Percentiles rank a stretch among this genome's conserved stretches.
Conservation (phyloP, 352 stramenopile species). For the Phytophthora crassamura region DNA sequence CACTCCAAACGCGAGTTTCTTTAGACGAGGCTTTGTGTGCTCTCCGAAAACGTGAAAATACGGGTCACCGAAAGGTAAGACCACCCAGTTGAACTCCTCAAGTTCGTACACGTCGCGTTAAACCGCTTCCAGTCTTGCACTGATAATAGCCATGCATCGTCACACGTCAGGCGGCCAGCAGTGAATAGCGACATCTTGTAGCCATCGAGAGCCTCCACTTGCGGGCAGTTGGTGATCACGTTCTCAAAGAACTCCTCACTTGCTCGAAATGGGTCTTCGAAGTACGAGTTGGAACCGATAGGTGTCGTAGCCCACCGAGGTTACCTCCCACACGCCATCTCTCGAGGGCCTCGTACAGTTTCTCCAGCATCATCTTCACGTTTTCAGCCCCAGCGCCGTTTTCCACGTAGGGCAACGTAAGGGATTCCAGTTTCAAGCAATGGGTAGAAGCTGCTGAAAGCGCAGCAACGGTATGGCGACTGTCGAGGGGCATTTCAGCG, state of each 20-base stretch:
- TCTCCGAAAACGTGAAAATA: slow-evolving; percentile 47
- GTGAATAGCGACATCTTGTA: slow-evolving; percentile 34
- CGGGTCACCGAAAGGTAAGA: slow-evolving; percentile 37
- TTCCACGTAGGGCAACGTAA: slow-evolving; percentile 24
- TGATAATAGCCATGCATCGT: slow-evolving; percentile 27
- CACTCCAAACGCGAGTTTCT: slow-evolving; percentile 35
- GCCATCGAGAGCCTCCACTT: slow-evolving; percentile 37
- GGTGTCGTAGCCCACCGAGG: slow-evolving; percentile 29
- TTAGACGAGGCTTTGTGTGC: slow-evolving; percentile 37
- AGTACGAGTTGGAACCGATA: slow-evolving; percentile 23
- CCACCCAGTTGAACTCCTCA: slow-evolving; percentile 47
- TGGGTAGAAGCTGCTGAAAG: slow-evolving; percentile 8
- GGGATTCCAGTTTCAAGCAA: slow-evolving; percentile 29
- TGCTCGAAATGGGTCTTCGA: slow-evolving; percentile 1
- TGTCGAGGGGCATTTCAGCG: background rate
- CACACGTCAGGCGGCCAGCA: slow-evolving; percentile 24
- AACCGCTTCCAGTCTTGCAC: slow-evolving; percentile 37
- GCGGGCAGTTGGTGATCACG: slow-evolving; percentile 30
- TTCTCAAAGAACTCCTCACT: slow-evolving; percentile 38
- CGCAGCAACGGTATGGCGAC: background rate
- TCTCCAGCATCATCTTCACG: slow-evolving; percentile 12
- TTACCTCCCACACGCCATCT: slow-evolving; percentile 22
- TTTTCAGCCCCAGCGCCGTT: background rate
- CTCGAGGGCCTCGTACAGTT: slow-evolving; percentile 33
- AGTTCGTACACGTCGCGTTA: slow-evolving; percentile 30